Conservation (phyloP, 148 eudicot species). For the Fagopyrum tataricum region DNA sequence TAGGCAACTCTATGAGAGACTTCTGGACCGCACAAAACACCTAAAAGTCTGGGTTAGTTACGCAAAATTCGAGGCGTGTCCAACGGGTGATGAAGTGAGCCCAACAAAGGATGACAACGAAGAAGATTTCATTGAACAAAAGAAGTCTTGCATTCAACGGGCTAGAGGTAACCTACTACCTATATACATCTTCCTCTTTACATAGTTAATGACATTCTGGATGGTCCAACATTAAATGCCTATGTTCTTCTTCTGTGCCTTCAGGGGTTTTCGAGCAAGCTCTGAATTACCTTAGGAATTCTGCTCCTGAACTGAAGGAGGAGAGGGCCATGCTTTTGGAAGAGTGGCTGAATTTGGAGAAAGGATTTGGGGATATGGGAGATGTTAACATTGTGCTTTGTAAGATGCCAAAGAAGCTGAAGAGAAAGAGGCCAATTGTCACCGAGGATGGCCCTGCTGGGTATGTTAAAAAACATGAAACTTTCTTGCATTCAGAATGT, state of each 20-base stretch:
- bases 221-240: background rate
- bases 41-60: too few relatives aligned
- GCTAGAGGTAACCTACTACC: conserved; percentile 29
- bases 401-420: conserved; percentile 91
- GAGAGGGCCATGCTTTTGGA: conserved; percentile 91
- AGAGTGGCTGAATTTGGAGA: conserved; percentile 72
- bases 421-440: conserved; percentile 59
- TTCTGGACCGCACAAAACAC: too few relatives aligned
- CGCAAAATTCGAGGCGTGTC: conserved; percentile 73
- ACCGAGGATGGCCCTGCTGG: conserved; percentile 80
- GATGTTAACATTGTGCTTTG: conserved; percentile 45
- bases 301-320: conserved; percentile 83
- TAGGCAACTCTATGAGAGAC: too few relatives aligned
- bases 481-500: too few relatives aligned
- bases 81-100: conserved; percentile 41
- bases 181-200: background rate
- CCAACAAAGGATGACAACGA: conserved; percentile 32
- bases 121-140: conserved; percentile 29
- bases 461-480: background rate
- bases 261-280: conserved; percentile 88
- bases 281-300: conserved; percentile 51
- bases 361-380: conserved; percentile 65
- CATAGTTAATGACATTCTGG: background rate
- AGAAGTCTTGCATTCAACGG: conserved; percentile 41
- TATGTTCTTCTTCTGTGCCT: conserved; percentile 12